phyloP scores from a whole-genome alignment of 108 stramenopile genomes.

The Cyclotella kingstonii region DNA sequence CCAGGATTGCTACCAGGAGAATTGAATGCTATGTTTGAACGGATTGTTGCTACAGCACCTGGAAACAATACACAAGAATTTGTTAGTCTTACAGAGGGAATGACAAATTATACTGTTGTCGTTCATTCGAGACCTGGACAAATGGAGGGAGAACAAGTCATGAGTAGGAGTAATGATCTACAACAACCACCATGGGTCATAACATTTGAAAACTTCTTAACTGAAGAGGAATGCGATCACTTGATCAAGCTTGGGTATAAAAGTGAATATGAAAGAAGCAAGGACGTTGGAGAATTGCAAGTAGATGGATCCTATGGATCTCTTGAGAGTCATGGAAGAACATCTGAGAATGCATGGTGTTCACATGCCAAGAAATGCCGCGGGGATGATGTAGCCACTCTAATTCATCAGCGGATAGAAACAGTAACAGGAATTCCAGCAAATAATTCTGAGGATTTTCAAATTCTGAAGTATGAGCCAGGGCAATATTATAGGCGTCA shows the following conservation, averaged over 20 bases:
- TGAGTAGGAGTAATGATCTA: constrained; percentile 43
- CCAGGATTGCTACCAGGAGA: constrained; percentile 54
- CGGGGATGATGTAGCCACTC: constrained; percentile 10
- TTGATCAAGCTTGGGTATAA: constrained; percentile 58
- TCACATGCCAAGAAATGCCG: constrained; percentile 29
- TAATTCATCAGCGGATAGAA: constrained; percentile 43
- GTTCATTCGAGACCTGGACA: constrained; percentile 64
- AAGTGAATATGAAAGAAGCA: constrained; percentile 54
- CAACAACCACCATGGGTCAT: constrained; percentile 73
- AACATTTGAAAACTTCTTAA: constrained; percentile 35
- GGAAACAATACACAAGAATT: constrained; percentile 64
- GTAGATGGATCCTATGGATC: constrained; percentile 65
- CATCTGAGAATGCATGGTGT: constrained; percentile 51
- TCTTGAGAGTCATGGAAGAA: constrained; percentile 40
- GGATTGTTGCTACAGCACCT: constrained; percentile 73
- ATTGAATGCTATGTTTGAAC: constrained; percentile 64
- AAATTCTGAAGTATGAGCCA: constrained; percentile 62
- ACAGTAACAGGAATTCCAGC: constrained; percentile 47
- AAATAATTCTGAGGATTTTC: constrained; percentile 78
- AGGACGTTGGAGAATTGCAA: constrained; percentile 52
- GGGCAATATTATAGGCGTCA: constrained; percentile 64
- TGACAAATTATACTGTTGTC: constrained; percentile 67
- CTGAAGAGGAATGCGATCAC: constrained; percentile 58
- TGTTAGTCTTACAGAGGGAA: constrained; percentile 47
- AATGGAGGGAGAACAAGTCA: constrained; percentile 33